Evolutionary conservation across 805 yeast species (phyloP).

Genomic region (Wickerhamiella azyma): DNA sequence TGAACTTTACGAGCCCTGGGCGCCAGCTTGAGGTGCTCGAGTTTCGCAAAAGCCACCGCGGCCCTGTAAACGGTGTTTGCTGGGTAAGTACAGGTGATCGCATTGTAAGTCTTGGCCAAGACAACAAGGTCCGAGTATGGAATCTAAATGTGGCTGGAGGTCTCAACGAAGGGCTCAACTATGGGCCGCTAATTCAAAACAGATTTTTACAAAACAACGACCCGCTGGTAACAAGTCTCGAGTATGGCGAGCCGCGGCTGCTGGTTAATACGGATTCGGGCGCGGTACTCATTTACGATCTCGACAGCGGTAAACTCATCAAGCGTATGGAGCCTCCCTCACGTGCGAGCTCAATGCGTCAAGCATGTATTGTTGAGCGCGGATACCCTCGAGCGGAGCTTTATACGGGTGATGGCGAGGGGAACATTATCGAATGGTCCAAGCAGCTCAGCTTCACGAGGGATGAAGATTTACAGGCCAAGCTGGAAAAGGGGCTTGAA

Average conservation of each 20-base stretch:
- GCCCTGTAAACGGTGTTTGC: constrained; percentile 61
- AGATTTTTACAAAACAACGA: constrained; percentile 44
- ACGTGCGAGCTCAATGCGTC: constrained; percentile 27
- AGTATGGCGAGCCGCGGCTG: constrained; percentile 43
- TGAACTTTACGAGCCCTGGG: constrained; percentile 31
- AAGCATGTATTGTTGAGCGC: constrained; percentile 38
- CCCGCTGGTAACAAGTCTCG: constrained; percentile 36
- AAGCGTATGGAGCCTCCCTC: constrained; percentile 34
- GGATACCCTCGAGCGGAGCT: constrained; percentile 35
- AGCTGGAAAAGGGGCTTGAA: background rate
- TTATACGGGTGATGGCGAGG: constrained; percentile 53
- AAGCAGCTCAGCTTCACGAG: background rate
- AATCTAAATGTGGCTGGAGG: constrained; percentile 40
- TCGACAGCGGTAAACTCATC: constrained; percentile 49
- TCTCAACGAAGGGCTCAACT: constrained; percentile 51
- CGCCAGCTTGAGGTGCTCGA: constrained; percentile 21
- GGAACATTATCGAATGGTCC: constrained; percentile 45
- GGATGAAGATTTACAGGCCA: background rate
- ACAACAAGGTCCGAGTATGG: constrained; percentile 75
- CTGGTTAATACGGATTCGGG: constrained; percentile 68
- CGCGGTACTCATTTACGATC: constrained; percentile 45
- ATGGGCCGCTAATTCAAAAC: constrained; percentile 66
- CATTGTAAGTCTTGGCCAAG: constrained; percentile 58
- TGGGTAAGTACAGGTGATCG: constrained; percentile 60
- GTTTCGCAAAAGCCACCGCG: constrained; percentile 51